Base-by-base conservation (phyloP, 2,329 filamentous ascomycete genomes). In the Aspergillus clavatus region DNA sequence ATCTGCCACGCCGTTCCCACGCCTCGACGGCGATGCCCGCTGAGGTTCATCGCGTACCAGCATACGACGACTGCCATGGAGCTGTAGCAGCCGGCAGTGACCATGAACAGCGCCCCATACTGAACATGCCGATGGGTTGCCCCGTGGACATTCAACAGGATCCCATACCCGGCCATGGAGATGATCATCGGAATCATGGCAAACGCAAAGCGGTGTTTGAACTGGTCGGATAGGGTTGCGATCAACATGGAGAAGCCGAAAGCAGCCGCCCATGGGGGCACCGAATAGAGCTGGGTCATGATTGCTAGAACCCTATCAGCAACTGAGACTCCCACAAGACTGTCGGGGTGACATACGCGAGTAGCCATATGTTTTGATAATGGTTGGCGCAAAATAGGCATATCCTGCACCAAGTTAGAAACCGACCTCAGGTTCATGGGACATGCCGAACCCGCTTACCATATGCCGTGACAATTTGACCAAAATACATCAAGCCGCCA, bases 41-140 rank as follows among this genome's bases (percentile, higher is more conserved):
- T 81, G 1, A 89, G 71, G 56, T 89, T 90, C 80, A 89, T 88
- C 56, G 84, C 84, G 66, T 85, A 89, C 86, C 86, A 90, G 64
- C 85, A 89, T 6, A 89, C 79, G 35, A 89, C 81, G 23, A 95
- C 83, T 0, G 91, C 89, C 85, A 95, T 90, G n/a, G 89, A 87
- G 1, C 82, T 83, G 68, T 94, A 96, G 0, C 80, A 78, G 40
- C 88, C 88, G 71, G 83, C 83, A 2, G 87, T 84, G 40, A 94
- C 81, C 24, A 96, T 72, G 72, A 94, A 95, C 0, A 96, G 76
- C 0, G 85, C 87, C 0, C 75, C 85, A 58, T 95, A 96, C 63
- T 93, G 79, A 5, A 87, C 69, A 10, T 76, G 51, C 0, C 71
- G 72, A 62, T 88, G 79, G 11, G 48, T 55, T 5, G 46, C 42